Percentiles rank a stretch among this genome's conserved stretches.
phyloP scores from a whole-genome alignment of 306 rosid species.

The Oxytropis ochrocephala region DNA sequence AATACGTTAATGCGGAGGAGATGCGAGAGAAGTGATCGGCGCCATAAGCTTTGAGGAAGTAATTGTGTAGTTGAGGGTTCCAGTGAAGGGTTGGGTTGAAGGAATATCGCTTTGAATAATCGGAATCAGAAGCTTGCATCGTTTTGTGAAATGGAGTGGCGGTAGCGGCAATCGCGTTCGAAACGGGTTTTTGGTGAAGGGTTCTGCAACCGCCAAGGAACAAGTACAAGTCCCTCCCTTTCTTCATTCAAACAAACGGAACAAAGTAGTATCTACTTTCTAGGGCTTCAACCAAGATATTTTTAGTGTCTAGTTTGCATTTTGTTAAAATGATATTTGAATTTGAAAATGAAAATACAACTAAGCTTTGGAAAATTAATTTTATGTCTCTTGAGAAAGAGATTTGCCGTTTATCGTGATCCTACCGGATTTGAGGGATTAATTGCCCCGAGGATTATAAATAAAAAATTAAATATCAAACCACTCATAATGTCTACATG shows the following conservation, averaged over 20 bases:
- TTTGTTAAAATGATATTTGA: too few relatives aligned
- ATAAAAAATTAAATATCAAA: too few relatives aligned
- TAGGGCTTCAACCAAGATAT: too few relatives aligned
- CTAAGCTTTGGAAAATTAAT: too few relatives aligned
- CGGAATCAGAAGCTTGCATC: conserved; percentile 23
- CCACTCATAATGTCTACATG: too few relatives aligned
- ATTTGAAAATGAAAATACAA: too few relatives aligned
- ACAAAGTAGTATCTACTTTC: too few relatives aligned
- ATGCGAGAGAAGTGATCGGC: conserved; percentile 60
- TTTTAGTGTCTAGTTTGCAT: too few relatives aligned
- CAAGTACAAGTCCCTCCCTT: conserved; percentile 49
- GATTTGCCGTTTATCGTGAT: too few relatives aligned
- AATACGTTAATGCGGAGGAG: conserved; percentile 71
- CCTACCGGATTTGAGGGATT: too few relatives aligned
- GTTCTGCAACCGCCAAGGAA: not conserved
- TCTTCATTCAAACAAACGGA: conserved; percentile 67
- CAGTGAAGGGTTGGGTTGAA: conserved; percentile 57
- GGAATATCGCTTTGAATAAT: conserved; percentile 42
- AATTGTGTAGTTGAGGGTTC: conserved; percentile 58
- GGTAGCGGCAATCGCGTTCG: not conserved
- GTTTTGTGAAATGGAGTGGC: conserved; percentile 22
- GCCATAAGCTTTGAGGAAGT: conserved; percentile 73
- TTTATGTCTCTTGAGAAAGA: too few relatives aligned
- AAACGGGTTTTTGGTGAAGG: conserved; percentile 21
- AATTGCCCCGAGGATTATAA: too few relatives aligned